Conservation (phyloP, 768 basidiomycete genomes). For the Boletus speciosus region DNA sequence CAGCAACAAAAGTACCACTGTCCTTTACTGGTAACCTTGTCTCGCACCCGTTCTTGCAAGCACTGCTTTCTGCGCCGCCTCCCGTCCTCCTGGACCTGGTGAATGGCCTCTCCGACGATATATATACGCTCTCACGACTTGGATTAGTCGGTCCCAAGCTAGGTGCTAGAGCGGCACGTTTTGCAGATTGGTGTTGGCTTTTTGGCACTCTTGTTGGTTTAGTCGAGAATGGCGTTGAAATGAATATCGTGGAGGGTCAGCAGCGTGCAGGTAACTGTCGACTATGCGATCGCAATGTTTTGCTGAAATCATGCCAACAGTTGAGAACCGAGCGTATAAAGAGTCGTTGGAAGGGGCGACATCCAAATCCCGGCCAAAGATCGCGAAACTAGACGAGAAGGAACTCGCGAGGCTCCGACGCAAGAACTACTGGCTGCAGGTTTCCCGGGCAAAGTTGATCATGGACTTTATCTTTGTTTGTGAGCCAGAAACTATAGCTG, state of each 20-base stretch:
- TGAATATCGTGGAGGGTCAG: constrained; percentile 61
- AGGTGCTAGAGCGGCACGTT: constrained; percentile 67
- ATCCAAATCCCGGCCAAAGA: constrained; percentile 61
- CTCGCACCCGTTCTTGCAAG: constrained; percentile 65
- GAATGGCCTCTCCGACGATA: constrained; percentile 71
- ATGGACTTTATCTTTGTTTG: constrained; percentile 91
- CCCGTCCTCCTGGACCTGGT: constrained; percentile 78
- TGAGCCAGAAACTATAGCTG: constrained; percentile 37
- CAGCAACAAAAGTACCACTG: background rate
- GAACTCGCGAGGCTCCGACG: constrained; percentile 64
- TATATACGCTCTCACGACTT: constrained; percentile 69
- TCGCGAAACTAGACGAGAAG: constrained; percentile 59
- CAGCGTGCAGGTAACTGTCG: constrained; percentile 54
- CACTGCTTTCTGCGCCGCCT: constrained; percentile 75
- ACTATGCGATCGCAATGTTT: background rate
- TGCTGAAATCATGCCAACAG: constrained; percentile 34
- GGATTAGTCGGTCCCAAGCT: constrained; percentile 63
- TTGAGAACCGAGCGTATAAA: constrained; percentile 66
- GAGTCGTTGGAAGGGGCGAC: constrained; percentile 73
- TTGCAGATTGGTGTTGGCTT: constrained; percentile 88
- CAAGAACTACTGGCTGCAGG: constrained; percentile 74
- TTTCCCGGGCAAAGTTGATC: constrained; percentile 64
- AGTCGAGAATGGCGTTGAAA: constrained; percentile 81
- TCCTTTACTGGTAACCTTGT: constrained; percentile 22
- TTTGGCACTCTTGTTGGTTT: constrained; percentile 73